A percentile compares a stretch with the other conserved stretches of the same genome.
phyloP scores from a whole-genome alignment of 176 grass and related monocot genomes.

The Saccharum officinarum region DNA sequence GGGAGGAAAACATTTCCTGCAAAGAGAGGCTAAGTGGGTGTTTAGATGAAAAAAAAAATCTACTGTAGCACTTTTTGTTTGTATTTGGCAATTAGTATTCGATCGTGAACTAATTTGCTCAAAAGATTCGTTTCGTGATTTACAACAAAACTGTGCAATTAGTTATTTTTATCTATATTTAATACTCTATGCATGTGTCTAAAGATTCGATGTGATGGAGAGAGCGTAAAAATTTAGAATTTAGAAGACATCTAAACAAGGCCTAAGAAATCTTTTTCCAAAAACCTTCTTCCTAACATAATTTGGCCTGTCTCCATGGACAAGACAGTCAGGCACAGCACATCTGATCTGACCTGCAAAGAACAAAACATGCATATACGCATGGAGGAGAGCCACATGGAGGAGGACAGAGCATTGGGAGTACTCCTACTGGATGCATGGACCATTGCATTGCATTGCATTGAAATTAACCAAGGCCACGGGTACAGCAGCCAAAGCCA shows the following conservation, averaged over 20 bases:
- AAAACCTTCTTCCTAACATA: constrained; percentile 11
- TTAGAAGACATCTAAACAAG: too few species aligned
- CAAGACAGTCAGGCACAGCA: constrained; percentile 31
- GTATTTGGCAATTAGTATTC: too few species aligned
- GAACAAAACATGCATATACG: background rate
- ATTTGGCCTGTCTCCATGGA: constrained; percentile 33
- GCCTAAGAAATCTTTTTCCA: background rate
- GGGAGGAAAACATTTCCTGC: constrained; percentile 18
- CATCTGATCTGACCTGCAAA: constrained; percentile 24
- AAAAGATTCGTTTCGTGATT: too few species aligned
- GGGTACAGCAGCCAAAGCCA: background rate
- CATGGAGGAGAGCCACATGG: background rate
- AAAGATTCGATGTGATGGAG: too few species aligned
- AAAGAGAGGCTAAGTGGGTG: background rate
- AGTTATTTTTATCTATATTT: too few species aligned
- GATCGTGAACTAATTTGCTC: too few species aligned
- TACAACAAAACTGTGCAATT: too few species aligned
- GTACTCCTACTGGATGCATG: background rate
- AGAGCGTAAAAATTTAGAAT: too few species aligned
- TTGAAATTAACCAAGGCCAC: constrained; percentile 1
- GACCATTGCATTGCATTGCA: background rate
- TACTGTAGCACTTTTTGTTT: too few species aligned
- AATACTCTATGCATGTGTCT: too few species aligned
- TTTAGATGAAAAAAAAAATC: too few species aligned
- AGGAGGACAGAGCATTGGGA: background rate